phyloP scores from a whole-genome alignment of 306 rosid species.

The Fragaria ananassa region DNA sequence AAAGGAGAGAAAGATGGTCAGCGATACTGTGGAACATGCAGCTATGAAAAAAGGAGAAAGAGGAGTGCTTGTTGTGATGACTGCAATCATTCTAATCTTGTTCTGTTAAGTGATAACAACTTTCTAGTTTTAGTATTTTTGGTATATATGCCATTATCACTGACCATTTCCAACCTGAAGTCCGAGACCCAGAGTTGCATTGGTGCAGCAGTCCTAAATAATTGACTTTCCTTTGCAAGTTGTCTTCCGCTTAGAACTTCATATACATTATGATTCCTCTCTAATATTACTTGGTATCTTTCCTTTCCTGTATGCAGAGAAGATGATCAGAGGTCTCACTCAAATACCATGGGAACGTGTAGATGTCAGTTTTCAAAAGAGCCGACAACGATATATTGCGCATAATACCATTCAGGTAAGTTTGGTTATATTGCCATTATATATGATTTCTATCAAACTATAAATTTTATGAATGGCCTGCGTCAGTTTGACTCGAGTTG shows the following conservation, averaged over 20 bases:
- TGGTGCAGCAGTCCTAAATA: not conserved
- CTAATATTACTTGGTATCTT: conserved; percentile 10
- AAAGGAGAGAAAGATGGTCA: not conserved
- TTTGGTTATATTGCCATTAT: conserved; percentile 13
- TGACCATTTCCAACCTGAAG: not conserved
- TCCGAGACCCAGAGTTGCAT: not conserved
- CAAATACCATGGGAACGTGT: conserved; percentile 92
- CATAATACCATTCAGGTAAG: conserved; percentile 95
- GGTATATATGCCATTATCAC: not conserved
- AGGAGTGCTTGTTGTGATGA: not conserved
- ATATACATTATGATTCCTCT: not conserved
- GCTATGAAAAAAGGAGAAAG: not conserved
- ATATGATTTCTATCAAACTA: not conserved
- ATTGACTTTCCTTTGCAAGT: not conserved
- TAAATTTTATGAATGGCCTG: not conserved
- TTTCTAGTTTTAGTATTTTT: not conserved
- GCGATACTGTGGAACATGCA: not conserved
- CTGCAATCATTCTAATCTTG: not conserved
- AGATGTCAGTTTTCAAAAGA: conserved; percentile 85
- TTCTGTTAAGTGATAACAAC: not conserved
- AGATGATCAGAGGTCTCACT: conserved; percentile 85
- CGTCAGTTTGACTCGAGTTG: not conserved
- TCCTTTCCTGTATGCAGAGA: conserved; percentile 47
- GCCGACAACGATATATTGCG: conserved; percentile 76
- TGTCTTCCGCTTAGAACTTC: not conserved